Base-by-base conservation (phyloP, 1,139 yeast species). In the Cylindricascospora bacillispora region DNA sequence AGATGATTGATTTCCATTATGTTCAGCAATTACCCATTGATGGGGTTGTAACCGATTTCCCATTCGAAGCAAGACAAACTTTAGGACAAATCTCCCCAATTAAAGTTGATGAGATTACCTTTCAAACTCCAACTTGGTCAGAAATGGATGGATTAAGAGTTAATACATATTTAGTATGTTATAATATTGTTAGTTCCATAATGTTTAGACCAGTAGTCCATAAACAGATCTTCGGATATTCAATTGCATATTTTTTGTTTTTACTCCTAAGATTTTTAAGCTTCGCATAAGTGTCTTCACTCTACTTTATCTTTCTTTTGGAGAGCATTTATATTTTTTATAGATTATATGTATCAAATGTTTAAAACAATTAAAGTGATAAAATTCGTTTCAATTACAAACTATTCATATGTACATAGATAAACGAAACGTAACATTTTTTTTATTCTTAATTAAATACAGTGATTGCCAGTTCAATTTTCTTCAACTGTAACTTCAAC, bases 1-100 rank as follows among this genome's bases (percentile, higher is more conserved):
- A 55, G 13, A 49, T 51, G 7, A 43, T 47, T 15, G 57, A 57
- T 24, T 59, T 66, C 61, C 48, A 59, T 29, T 62, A 66, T 57
- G 56, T 25, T 40, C 44, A 34, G 22, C 52, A 46, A 16, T 45
- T 62, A 6, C 73, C 76, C 33, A 62, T 70, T 32, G 67, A 70
- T 35, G 89, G 85, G 2, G 57, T 77, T 7, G 62, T 79, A 31
- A 63, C 77, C 3, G 89, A 79, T 50, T 56, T 60, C 37, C 85
- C 85, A 12, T 27, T 35, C 7, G 32, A 32, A 12, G 40, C 52
- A 5, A 38, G 40, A 16, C 31, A 37, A 25, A 23, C 40, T 5
- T 33, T 34, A 16, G 25, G 4, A 20, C 12, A 9, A 11, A 13
- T 20, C 22, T 30, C 35, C 4, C 28, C 25, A 10, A 31, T 28